A percentile compares a stretch with the other conserved stretches of the same genome.
Evolutionary conservation across 495 filamentous ascomycete species (phyloP).

Genomic region (Aspergillus nanangensis): DNA sequence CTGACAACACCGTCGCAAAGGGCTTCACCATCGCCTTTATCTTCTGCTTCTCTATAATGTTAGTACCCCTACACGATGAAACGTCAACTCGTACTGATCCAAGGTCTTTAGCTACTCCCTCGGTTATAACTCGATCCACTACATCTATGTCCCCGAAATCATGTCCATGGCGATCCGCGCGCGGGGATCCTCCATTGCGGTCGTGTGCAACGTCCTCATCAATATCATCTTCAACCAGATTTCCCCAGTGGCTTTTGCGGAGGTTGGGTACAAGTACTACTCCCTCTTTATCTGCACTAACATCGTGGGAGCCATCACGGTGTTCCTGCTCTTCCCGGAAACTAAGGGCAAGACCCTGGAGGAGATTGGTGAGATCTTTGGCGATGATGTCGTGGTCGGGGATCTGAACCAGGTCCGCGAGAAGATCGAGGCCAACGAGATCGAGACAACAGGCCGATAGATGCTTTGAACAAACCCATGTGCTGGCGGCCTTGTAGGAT

Average conservation of each 20-base stretch:
- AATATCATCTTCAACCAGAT: not conserved
- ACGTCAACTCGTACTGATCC: too few relatives aligned
- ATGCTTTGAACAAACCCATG: too few relatives aligned
- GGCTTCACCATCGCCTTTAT: constrained; percentile 9
- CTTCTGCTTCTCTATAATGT: constrained; percentile 7
- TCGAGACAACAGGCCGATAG: too few relatives aligned
- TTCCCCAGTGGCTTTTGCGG: not conserved
- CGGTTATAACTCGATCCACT: not conserved
- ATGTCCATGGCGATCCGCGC: not conserved
- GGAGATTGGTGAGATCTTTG: not conserved
- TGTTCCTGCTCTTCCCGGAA: not conserved
- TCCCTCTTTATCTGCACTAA: not conserved
- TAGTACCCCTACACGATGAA: too few relatives aligned
- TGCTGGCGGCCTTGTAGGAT: too few relatives aligned
- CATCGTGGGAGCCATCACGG: not conserved
- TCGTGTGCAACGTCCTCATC: not conserved
- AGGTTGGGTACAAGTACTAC: not conserved
- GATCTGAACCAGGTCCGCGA: not conserved
- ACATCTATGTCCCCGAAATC: not conserved
- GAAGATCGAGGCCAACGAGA: not conserved
- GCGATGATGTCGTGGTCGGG: not conserved
- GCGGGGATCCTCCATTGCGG: not conserved
- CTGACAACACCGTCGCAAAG: constrained; percentile 5
- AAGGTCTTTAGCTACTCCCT: not conserved
- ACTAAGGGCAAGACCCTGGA: not conserved